Percentiles rank a stretch among this genome's conserved stretches.
phyloP scores from a whole-genome alignment of 75 land plant species.

The Selaginella moellendorffii region DNA sequence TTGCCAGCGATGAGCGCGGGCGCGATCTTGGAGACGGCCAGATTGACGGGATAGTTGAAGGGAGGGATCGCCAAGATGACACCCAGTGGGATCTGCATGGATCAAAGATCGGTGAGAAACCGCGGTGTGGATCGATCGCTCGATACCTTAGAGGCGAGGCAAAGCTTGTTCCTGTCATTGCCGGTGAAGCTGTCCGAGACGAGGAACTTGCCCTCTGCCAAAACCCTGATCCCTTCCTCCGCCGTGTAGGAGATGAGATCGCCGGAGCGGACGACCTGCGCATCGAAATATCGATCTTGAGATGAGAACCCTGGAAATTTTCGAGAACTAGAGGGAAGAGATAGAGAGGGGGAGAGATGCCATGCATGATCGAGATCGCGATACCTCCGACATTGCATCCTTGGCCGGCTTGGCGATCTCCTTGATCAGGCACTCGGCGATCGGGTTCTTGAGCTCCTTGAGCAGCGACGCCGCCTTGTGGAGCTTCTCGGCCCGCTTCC shows the following conservation, averaged over 20 bases:
- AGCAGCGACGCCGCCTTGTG: constrained; percentile 20
- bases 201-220: too few relatives aligned
- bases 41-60: constrained; percentile 29
- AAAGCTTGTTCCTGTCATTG: constrained; percentile 27
- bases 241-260: constrained; percentile 25
- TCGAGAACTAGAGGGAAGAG: too few relatives aligned
- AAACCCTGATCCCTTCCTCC: constrained; percentile 25
- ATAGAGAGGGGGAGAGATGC: too few relatives aligned
- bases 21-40: constrained; percentile 27
- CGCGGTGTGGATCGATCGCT: not conserved
- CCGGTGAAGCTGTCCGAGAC: constrained; percentile 31
- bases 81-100: constrained; percentile 21
- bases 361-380: constrained; percentile 74
- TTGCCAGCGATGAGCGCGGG: constrained; percentile 30
- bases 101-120: not conserved
- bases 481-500: constrained; percentile 24
- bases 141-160: constrained; percentile 25
- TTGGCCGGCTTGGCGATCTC: too few relatives aligned
- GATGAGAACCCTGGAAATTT: too few relatives aligned
- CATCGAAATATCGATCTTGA: too few relatives aligned
- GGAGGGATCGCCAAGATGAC: constrained; percentile 30
- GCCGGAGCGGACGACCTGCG: constrained; percentile 28
- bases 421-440: constrained; percentile 26
- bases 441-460: constrained; percentile 20
- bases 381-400: too few relatives aligned